Evolutionary conservation across 805 yeast species (phyloP).

Genomic region (Monosporozyma siamensis): DNA sequence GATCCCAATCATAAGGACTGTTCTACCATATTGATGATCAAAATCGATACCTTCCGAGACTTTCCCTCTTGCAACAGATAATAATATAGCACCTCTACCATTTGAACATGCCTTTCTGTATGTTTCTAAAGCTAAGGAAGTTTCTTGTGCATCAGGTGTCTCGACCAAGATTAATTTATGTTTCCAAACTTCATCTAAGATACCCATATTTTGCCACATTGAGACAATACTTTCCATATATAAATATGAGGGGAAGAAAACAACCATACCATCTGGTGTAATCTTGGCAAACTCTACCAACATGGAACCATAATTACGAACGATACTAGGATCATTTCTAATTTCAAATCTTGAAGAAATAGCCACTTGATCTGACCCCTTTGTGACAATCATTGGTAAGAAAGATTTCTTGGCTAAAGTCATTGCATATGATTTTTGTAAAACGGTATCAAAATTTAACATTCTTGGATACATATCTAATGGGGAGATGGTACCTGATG

Average conservation of each 20-base stretch:
- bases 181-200: slow-evolving; percentile 96
- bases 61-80: slow-evolving; percentile 98
- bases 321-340: slow-evolving; percentile 95
- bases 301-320: slow-evolving; percentile 89
- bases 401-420: slow-evolving; percentile 86
- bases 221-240: slow-evolving; percentile 98
- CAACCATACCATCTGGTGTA: slow-evolving; percentile 97
- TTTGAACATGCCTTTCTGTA: slow-evolving; percentile 93
- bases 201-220: slow-evolving; percentile 99
- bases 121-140: slow-evolving; percentile 89
- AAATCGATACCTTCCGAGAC: slow-evolving; percentile 99
- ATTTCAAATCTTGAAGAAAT: slow-evolving; percentile 94
- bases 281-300: slow-evolving; percentile 87
- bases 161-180: slow-evolving; percentile 90
- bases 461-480: slow-evolving; percentile 97
- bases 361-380: slow-evolving; percentile 97
- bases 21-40: slow-evolving; percentile 95
- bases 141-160: slow-evolving; percentile 98
- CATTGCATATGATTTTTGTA: slow-evolving; percentile 94
- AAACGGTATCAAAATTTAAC: slow-evolving; percentile 87
- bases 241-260: slow-evolving; percentile 91
- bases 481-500: slow-evolving; percentile 97
- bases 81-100: slow-evolving; percentile 93
- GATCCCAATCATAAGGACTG: slow-evolving; percentile 96
- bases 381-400: slow-evolving; percentile 90